Evolutionary conservation across 306 rosid species (phyloP), one percentile per base, ranked within the genome.

Genomic region (Chamaecrista fasciculata): DNA sequence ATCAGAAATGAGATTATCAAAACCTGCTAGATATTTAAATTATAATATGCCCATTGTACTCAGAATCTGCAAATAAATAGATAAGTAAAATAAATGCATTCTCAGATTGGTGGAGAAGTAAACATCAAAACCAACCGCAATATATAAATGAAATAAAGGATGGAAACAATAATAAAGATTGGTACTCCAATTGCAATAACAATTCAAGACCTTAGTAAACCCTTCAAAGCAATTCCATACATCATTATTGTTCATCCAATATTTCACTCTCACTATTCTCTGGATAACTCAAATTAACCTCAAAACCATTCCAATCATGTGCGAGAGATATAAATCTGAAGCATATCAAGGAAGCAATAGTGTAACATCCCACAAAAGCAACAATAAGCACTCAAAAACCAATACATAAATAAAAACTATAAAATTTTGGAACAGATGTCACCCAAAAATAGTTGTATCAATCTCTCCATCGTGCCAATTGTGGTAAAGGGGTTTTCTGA

Each of bases 21-120:
- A 65, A 43, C 18, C 56, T 26, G 70, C 26, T n/a, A 15, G 55
- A 25, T n/a, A n/a, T n/a, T n/a, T n/a, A n/a, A n/a, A 8, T 42
- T 43, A 64, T 55, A 46, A 46, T 33, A 25, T 44, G 70, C 16
- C 56, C 52, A n/a, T 42, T 65, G 43, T 44, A 65, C 36, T 47
- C 70, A 65, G 52, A 24, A 65, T 65, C 69, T 44, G 69, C 69
- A 64, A 46, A 65, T 26, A 64, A 46, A 65, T 26, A 65, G 43
- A 65, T 16, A 65, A n/a, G 39, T 26, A n/a, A 40, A 46, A 44
- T 16, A 65, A 44, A 44, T 65, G 56, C 70, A 24, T 46, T 65
- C 70, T 16, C 53, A 4, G 6, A 33, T 44, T 25, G 56, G 70
- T 24, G 9, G 20, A 42, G 55, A 64, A 44, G 51, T 16, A 20